Evolutionary conservation across 345 rosid species (phyloP), one percentile per base, ranked within the genome.

Genomic region (Ceriops decandra): DNA sequence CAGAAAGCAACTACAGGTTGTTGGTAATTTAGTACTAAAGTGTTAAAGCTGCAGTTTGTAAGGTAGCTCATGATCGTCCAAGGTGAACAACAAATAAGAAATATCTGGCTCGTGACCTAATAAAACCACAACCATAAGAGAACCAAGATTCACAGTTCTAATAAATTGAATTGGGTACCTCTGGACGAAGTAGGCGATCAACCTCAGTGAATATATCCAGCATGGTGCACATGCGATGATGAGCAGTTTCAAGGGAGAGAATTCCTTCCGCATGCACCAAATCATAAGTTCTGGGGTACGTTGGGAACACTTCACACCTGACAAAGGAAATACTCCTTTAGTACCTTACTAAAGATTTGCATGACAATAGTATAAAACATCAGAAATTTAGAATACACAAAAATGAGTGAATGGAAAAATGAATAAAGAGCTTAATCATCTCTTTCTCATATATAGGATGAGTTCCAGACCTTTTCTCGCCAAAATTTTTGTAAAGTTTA

Each of bases 221-320:
- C 70, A 81, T 35, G 20, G 84, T 67, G 80, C 99, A 95, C 68
- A 80, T 46, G 47, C 73, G 79, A 60, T 63, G 80, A 74, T 80
- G 77, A 70, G 68, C 78, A 19, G 80, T 49, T 78, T 82, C 88
- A 53, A 88, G 96, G 16, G 92, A 82, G 56, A 95, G 77, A 53
- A 95, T 90, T 65, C 89, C 91, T 57, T 85, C 87, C 0, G 95
- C 98, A 56, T 95, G 96, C 64, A 95, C 95, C 83, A 95, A 75
- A 75, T 95, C 99, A 69, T 92, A 95, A 61, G 92, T 86, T 85
- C 99, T 88, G 24, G 99, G 95, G 73, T 95, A 92, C 2, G 89
- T 83, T 3, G 99, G 99, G 80, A 92, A 95, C 73, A 95, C 80
- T 79, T 95, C 98, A 67, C 99, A 90, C 99, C 99, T 95, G 83